A percentile compares a stretch with the other conserved stretches of the same genome.
phyloP scores from a whole-genome alignment of 352 stramenopile species.

The Phytophthora vignae region DNA sequence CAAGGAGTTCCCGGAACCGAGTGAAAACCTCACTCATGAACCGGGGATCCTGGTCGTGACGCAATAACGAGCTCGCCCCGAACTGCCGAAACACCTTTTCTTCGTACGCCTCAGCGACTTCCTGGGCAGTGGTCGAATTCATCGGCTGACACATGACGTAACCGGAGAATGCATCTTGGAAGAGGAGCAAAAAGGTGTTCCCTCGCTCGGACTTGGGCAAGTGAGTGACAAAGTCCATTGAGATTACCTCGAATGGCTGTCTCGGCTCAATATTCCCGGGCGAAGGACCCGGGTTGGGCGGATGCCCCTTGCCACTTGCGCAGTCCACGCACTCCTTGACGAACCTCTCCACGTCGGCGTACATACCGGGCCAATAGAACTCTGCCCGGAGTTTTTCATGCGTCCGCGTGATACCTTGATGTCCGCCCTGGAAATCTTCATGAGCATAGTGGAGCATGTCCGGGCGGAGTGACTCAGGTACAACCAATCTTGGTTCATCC shows the following conservation, averaged over 20 bases:
- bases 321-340: neutral
- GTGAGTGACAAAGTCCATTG: slow-evolving; percentile 25
- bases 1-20: slow-evolving; percentile 30
- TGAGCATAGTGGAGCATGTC: neutral
- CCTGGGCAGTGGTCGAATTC: slow-evolving; percentile 8
- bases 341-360: neutral
- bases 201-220: neutral
- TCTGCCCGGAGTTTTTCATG: neutral
- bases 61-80: slow-evolving; percentile 29
- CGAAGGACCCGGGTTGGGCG: slow-evolving; percentile 3
- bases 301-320: neutral
- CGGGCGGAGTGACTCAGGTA: neutral
- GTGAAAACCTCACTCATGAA: slow-evolving; percentile 44
- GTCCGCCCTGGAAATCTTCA: neutral
- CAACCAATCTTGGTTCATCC: neutral
- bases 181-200: slow-evolving; percentile 3
- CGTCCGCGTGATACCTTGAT: neutral
- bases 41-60: slow-evolving; percentile 25
- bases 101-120: slow-evolving; percentile 34
- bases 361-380: neutral
- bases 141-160: slow-evolving; percentile 36
- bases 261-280: slow-evolving; percentile 6
- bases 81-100: slow-evolving; percentile 30
- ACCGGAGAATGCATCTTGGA: slow-evolving; percentile 8
- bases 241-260: slow-evolving; percentile 12